Evolutionary conservation across 192 early-diverging fungal species (phyloP), one percentile per base, ranked within the genome.

Genomic region (Coemansia sp.): DNA sequence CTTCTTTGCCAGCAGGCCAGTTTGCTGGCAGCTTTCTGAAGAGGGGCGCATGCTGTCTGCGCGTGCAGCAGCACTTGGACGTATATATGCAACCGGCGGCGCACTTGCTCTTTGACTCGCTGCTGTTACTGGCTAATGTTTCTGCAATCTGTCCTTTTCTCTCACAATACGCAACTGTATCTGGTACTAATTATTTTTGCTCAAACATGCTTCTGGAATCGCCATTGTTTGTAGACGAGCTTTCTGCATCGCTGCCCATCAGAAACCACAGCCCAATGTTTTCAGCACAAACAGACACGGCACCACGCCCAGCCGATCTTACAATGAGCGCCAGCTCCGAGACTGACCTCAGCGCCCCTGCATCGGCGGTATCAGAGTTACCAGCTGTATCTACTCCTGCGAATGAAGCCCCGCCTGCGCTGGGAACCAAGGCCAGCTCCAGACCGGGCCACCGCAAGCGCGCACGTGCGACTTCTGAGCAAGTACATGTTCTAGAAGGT

Each of bases 401-500:
- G 6, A 51, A 61, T 13, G 63, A 48, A 11, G 43, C 24, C 24
- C 9, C 54, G 2, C n/a, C 55, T 8, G 26, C 38, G 27, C 51
- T 50, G 32, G 57, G 10, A 24, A 8, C 45, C 59, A 72, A 65
- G 52, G 11, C 69, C 10, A 11, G 67, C 41, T 13, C 52, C 57
- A 81, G 75, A 63, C 12, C 55, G n/a, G 62, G 64, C 2, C 67
- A 82, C 24, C 81, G 81, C 41, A 82, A 89, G 47, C 85, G 90
- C 38, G 82, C 85, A 49, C 86, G 90, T 12, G 89, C 90, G 8
- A 89, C 90, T 2, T 82, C 85, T 1, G 75, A 82, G 43, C 92
- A 93, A 66, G 84, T 89, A 32, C 84, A 86, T 23, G 81, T 87
- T 13, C 71, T 93, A 6, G 88, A 92, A 55, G 83, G 86, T 20